Base-by-base conservation (phyloP, 2,329 filamentous ascomycete genomes). In the Madurella mycetomatis region DNA sequence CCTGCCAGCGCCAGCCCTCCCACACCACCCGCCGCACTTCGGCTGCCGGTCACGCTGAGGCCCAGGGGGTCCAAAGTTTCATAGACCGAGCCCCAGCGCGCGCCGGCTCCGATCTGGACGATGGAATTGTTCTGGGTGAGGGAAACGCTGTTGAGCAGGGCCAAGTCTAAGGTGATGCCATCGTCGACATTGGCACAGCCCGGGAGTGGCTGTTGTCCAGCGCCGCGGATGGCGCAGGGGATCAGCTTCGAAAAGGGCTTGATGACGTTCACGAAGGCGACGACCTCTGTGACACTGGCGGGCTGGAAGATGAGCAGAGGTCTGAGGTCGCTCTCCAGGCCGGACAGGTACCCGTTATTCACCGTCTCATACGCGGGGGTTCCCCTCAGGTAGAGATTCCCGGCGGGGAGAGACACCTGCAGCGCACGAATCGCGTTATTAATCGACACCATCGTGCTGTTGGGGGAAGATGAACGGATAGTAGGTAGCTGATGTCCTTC, bases 151-250 rank as follows among this genome's bases (percentile, higher is more conserved):
- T 25, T 49, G 32, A 58, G 57, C n/a, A 58, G 25, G 13, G 53
- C 42, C 13, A 57, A 49, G n/a, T 60, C 58, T 2, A 75, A 57
- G 9, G 66, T 62, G 40, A 70, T 56, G 13, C 69, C 68, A 0
- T 60, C 69, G 9, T 69, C 58, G 44, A 67, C 68, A 49, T 67
- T 75, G 0, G 73, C 69, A 9, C 68, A 65, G 5, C 68, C 69
- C 0, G 69, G 63, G 50, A 72, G 67, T 12, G 70, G 68, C 30
- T 69, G 67, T 60, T 75, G 73, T 1, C 74, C 74, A 18, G 71
- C 73, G 52, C 70, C 70, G 32, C 70, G 69, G 18, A 71, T 66
- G 7, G 73, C 72, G 58, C 75, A 76, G 11, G 41, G 41, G 8
- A 41, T 17, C 1, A 45, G 50, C 1, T 52, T 17, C n/a, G 47